A percentile compares a stretch with the other conserved stretches of the same genome.
These are phyloP conservation scores for Aspergillus viridinutans DNA, from an alignment of 2,329 filamentous ascomycete species.

Conservation along the genomic window DNA sequence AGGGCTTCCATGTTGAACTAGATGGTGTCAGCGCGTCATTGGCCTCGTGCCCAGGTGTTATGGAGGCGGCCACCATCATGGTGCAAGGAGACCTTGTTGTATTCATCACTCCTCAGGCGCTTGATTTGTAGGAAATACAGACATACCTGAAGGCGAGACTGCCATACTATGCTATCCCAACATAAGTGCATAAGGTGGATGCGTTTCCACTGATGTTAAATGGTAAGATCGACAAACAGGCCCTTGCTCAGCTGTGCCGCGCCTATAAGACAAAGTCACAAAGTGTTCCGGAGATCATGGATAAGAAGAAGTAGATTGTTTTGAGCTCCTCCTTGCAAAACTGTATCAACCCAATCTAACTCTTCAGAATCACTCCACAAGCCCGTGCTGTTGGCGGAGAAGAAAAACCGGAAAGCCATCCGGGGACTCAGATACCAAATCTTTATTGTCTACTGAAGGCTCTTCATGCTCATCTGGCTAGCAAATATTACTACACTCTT, in stretches of 20 bases:
- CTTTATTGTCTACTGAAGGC: slow-evolving; percentile 53
- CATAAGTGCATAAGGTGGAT: neutral
- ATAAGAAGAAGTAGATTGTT: neutral
- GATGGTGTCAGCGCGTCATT: slow-evolving; percentile 8
- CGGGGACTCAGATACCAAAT: slow-evolving; percentile 36
- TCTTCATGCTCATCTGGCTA: slow-evolving; percentile 53
- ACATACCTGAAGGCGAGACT: neutral
- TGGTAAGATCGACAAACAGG: slow-evolving; percentile 8
- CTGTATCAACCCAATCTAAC: neutral
- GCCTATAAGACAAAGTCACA: too few relatives aligned
- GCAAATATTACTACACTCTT: slow-evolving; percentile 38
- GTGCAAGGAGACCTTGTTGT: slow-evolving; percentile 3
- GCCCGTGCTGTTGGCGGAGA: slow-evolving; percentile 3
- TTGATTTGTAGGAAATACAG: neutral
- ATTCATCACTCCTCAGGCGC: slow-evolving; percentile 1
- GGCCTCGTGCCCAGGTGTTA: slow-evolving; percentile 1
- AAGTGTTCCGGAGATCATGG: neutral
- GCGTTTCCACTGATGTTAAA: slow-evolving; percentile 6
- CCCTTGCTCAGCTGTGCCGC: neutral
- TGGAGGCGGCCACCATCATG: slow-evolving; percentile 2
- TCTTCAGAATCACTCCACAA: neutral
- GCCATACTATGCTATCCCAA: slow-evolving; percentile 8
- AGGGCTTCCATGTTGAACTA: slow-evolving; percentile 10
- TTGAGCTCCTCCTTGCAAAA: neutral
- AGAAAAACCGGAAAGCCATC: neutral